Evolutionary conservation across 2,329 filamentous ascomycete genomes (phyloP), one percentile per base, ranked within the genome.

Genomic region (Nigrograna mackinnonii): DNA sequence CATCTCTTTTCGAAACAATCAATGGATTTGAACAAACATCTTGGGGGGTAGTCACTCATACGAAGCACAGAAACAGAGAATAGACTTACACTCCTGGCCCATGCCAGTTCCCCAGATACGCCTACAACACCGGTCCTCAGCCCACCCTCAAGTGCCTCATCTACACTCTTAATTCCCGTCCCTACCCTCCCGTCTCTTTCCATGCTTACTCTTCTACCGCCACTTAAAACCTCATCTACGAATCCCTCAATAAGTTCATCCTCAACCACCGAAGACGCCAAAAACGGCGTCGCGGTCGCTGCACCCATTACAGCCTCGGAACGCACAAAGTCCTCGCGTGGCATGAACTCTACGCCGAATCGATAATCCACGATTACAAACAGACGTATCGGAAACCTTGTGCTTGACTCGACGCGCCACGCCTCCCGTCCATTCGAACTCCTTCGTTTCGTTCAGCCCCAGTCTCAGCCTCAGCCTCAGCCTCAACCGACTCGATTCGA

Each of bases 141-240:
- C 3, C 69, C 72, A 2, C 69, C 70, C 1, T 46, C 47, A 3
- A 76, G 50, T 7, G 57, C 62, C 3, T 52, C 51, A 56, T 76
- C 69, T 16, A 75, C 43, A 6, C 54, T 54, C 19, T 45, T 39
- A 12, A 17, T 12, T 19, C 14, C 16, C 22, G 17, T 20, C 11
- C 34, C 18, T 5, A 37, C 26, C 20, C 19, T 35, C 6, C 22
- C 37, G 17, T 21, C 39, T 26, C 20, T n/a, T 28, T 33, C 13
- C 11, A 24, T 24, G 22, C 5, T 16, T 37, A 34, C 37, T 34
- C 41, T n/a, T 13, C 13, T n/a, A 47, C 37, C 12, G 37, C 16
- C 12, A 48, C 47, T 11, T 49, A 34, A 20, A 51, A 40, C 11
- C 9, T 13, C 19, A 22, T 43, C 36, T 4, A 49, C n/a, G 13